Evolutionary conservation across 1,284 basidiomycete species (phyloP), one percentile per base, ranked within the genome.

Genomic region (Rhizoctonia solani): DNA sequence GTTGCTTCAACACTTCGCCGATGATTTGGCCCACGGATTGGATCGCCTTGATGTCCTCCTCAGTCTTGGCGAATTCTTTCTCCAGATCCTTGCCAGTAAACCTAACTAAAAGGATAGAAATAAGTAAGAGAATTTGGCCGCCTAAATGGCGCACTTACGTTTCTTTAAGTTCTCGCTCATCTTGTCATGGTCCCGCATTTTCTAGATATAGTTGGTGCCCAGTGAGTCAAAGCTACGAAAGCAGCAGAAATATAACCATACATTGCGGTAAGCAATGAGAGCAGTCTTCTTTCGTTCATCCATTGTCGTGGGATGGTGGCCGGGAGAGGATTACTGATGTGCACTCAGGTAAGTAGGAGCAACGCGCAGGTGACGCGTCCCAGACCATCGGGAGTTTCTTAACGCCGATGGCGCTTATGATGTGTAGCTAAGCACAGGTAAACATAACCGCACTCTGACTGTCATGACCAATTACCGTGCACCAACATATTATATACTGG

Each of bases 21-120:
- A 99, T 97, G 72, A 99, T 98, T 81, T 99, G 97, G 11, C 97
- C 97, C 9, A 99, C 97, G 11, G 93, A 97, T 77, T 99, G 97
- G 14, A 99, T 88, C 54, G 97, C 97, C 79, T 98, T 98, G 80
- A 99, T 98, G 76, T 99, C 96, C 49, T 99, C 95, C 78, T 99
- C 97, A 0, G 95, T 97, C 84, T 97, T 96, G 74, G 90, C 92
- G 75, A 88, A 99, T 68, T 91, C 89, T 74, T 89, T 89, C 76
- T 95, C 90, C 13, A 99, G 80, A 68, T 93, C 88, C 75, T 93
- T 94, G 71, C 97, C 80, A 16, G 89, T 89, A 75, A 92, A 92
- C 37, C 91, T 83, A 65, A 92, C 90, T 93, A 68, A 3, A 27
- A 53, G 34, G 61, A 54, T 32, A 19, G 30, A 23, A 30, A 8